Evolutionary conservation across 2,329 filamentous ascomycete genomes (phyloP).

Genomic region (Fragosphaeria purpurea): DNA sequence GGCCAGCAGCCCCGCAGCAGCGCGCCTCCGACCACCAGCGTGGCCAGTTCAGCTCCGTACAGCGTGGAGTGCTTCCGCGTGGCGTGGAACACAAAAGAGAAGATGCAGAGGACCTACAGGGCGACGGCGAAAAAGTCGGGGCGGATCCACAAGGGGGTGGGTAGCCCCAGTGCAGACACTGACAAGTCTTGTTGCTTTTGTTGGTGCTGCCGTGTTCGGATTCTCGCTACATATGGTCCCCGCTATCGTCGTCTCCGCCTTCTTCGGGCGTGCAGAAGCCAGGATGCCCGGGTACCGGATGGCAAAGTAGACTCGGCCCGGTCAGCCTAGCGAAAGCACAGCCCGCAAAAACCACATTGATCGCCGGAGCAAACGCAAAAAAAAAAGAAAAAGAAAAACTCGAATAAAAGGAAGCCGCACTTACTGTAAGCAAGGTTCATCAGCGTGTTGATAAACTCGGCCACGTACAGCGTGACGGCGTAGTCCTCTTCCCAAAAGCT

Average conservation of each 20-base stretch:
- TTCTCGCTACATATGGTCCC: too few species aligned
- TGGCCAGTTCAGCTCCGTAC: conserved; percentile 47
- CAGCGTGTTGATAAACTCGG: conserved; percentile 43
- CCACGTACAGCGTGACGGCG: conserved; percentile 38
- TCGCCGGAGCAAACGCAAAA: neutral
- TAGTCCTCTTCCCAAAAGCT: conserved; percentile 40
- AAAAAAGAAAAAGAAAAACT: neutral
- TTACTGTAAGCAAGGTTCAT: conserved; percentile 40
- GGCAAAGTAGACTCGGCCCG: conserved; percentile 32
- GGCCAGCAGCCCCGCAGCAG: conserved; percentile 41
- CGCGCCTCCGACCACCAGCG: conserved; percentile 43
- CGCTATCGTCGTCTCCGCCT: neutral
- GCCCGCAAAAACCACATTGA: too few species aligned
- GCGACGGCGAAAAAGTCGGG: conserved; percentile 32
- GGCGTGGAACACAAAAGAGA: conserved; percentile 35
- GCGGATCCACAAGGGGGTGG: conserved; percentile 4
- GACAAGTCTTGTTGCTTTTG: neutral
- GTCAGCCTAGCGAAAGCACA: too few species aligned
- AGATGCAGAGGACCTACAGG: conserved; percentile 30
- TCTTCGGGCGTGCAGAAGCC: conserved; percentile 9
- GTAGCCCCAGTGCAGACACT: neutral
- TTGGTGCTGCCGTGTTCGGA: neutral
- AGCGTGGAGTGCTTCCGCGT: conserved; percentile 32
- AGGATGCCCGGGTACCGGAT: conserved; percentile 26
- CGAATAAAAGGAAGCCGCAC: conserved; percentile 1